Evolutionary conservation across 495 filamentous ascomycete species (phyloP).

Genomic region (Aspergillus bertholletiae): DNA sequence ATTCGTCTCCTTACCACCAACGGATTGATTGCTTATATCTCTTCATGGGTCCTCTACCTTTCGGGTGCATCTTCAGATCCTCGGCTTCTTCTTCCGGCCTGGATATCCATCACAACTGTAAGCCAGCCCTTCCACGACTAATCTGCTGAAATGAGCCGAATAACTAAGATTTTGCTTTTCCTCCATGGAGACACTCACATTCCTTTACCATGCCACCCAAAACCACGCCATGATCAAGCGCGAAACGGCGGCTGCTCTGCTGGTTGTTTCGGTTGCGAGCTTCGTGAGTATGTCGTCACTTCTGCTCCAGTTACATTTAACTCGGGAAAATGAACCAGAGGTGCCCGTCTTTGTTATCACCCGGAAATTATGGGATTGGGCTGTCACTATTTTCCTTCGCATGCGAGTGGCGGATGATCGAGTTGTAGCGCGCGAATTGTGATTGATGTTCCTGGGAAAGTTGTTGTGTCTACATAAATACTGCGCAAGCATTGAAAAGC

Average conservation of each 20-base stretch:
- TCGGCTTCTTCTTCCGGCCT: conserved; percentile 75
- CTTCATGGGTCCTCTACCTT: conserved; percentile 74
- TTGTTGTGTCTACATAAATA: not conserved
- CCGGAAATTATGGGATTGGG: conserved; percentile 42
- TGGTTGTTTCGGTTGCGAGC: conserved; percentile 70
- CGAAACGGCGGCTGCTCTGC: conserved; percentile 73
- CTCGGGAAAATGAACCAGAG: conserved; percentile 58
- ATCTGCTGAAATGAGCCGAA: not conserved
- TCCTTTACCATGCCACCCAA: conserved; percentile 77
- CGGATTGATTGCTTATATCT: conserved; percentile 74
- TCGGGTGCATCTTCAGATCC: conserved; percentile 72
- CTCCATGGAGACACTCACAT: conserved; percentile 60
- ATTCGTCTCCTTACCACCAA: conserved; percentile 80
- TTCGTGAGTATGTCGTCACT: conserved; percentile 72
- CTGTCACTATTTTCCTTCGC: conserved; percentile 36
- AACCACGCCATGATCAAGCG: conserved; percentile 78
- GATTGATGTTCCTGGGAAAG: not conserved
- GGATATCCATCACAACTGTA: conserved; percentile 81
- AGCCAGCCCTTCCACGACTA: conserved; percentile 9
- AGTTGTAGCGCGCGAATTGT: conserved; percentile 19
- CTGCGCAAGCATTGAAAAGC: not conserved
- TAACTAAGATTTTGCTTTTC: not conserved
- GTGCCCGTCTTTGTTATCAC: conserved; percentile 60
- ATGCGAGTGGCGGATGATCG: conserved; percentile 38
- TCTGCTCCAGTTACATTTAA: conserved; percentile 64